phyloP scores from a whole-genome alignment of 2,329 filamentous ascomycete species.

The Fusarium sp. region DNA sequence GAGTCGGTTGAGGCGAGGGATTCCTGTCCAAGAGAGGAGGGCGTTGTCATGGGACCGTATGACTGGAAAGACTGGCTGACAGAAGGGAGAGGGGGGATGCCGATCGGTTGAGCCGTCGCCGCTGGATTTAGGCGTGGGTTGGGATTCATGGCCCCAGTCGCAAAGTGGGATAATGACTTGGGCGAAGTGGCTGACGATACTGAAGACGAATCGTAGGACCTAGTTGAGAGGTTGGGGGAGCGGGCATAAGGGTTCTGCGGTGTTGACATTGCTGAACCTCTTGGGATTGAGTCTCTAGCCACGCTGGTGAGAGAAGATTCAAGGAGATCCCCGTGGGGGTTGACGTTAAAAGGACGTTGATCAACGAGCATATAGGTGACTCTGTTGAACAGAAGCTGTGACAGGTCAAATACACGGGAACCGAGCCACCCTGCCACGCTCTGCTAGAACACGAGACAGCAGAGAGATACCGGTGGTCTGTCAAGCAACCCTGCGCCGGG shows the following conservation, averaged over 20 bases:
- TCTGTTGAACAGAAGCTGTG: constrained; percentile 36
- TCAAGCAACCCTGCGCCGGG: constrained; percentile 31
- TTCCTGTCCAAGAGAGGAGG: constrained; percentile 67
- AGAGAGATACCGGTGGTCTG: constrained; percentile 37
- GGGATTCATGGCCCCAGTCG: constrained; percentile 63
- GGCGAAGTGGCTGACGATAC: constrained; percentile 72
- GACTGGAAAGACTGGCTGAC: constrained; percentile 63
- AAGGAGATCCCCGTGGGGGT: constrained; percentile 31
- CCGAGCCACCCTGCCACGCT: constrained; percentile 24
- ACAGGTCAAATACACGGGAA: constrained; percentile 33
- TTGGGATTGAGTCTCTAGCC: constrained; percentile 29
- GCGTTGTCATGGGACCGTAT: constrained; percentile 63
- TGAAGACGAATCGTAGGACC: constrained; percentile 73
- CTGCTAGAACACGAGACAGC: constrained; percentile 22
- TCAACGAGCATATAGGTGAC: constrained; percentile 42
- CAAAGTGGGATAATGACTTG: constrained; percentile 63
- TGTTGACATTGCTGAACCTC: constrained; percentile 60
- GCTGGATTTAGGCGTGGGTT: constrained; percentile 62
- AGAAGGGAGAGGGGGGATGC: constrained; percentile 63
- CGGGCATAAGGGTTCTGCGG: constrained; percentile 68
- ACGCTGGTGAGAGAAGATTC: constrained; percentile 27
- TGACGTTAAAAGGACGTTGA: constrained; percentile 32
- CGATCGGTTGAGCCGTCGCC: constrained; percentile 64
- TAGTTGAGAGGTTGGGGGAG: constrained; percentile 70
- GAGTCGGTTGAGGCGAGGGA: constrained; percentile 71